phyloP scores from a whole-genome alignment of 2,329 filamentous ascomycete genomes.

The Allantophomopsis lycopodina region DNA sequence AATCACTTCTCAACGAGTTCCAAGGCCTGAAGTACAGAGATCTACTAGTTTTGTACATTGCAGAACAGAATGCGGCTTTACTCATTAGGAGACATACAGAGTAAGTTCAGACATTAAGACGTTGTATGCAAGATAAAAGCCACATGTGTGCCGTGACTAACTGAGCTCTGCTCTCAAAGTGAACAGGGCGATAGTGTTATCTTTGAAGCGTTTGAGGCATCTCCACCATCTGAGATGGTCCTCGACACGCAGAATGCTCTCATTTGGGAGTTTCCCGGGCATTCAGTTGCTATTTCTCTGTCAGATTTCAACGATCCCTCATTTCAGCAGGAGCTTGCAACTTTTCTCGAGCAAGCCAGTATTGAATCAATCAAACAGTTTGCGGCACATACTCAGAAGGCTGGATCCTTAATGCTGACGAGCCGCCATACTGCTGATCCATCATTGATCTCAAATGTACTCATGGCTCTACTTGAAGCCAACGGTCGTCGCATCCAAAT shows the following conservation, averaged over 20 bases:
- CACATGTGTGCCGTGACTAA: constrained; percentile 2
- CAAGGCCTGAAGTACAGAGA: constrained; percentile 13
- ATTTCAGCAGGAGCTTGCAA: constrained; percentile 33
- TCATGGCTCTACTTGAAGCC: constrained; percentile 45
- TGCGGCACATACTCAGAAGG: constrained; percentile 20
- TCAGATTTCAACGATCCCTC: constrained; percentile 19
- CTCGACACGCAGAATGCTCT: constrained; percentile 36
- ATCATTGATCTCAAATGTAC: constrained; percentile 39
- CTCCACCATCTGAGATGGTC: constrained; percentile 35
- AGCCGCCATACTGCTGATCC: constrained; percentile 41
- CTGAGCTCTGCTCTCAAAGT: constrained; percentile 4
- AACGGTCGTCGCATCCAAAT: constrained; percentile 27
- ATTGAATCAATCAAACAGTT: constrained; percentile 37
- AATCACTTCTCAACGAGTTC: constrained; percentile 16
- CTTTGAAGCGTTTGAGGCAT: constrained; percentile 49
- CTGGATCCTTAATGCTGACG: no score
- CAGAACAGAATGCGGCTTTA: constrained; percentile 32
- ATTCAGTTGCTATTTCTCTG: constrained; percentile 30
- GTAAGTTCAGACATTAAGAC: constrained; percentile 11
- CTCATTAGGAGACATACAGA: constrained; percentile 20
- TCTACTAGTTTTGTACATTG: constrained; percentile 27
- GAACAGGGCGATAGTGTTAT: constrained; percentile 18
- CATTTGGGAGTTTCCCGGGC: constrained; percentile 44
- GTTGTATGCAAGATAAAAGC: no score
- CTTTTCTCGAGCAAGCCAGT: constrained; percentile 41